Conservation (phyloP, 768 basidiomycete genomes). For the Omphalotus guepiniiformis region DNA sequence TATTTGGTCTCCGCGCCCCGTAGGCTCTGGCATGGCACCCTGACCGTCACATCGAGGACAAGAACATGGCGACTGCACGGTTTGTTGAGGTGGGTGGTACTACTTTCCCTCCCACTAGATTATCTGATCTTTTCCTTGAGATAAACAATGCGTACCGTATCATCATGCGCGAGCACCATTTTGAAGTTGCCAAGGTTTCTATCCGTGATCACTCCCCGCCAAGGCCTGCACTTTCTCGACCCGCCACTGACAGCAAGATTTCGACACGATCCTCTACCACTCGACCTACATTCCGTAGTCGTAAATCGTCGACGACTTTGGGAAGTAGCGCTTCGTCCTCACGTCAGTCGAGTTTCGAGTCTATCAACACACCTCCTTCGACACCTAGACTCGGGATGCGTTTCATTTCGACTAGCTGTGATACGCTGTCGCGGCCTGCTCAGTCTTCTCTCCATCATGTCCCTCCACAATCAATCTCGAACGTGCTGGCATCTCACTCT, state of each 20-base stretch:
- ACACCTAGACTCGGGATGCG: neutral
- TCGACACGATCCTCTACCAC: neutral
- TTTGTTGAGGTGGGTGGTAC: slow-evolving; percentile 53
- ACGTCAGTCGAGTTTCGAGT: slow-evolving; percentile 10
- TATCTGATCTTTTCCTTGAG: slow-evolving; percentile 24
- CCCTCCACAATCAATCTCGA: slow-evolving; percentile 6
- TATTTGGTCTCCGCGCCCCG: slow-evolving; percentile 10
- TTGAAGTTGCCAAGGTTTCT: slow-evolving; percentile 13
- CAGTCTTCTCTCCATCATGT: neutral
- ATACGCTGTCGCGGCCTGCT: neutral
- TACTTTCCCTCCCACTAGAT: slow-evolving; percentile 7
- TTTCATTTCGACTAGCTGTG: neutral
- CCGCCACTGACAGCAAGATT: neutral
- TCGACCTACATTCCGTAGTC: neutral
- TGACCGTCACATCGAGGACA: slow-evolving; percentile 52
- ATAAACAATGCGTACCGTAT: slow-evolving; percentile 54
- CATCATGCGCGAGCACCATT: slow-evolving; percentile 38
- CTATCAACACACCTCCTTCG: slow-evolving; percentile 1
- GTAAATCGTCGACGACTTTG: neutral
- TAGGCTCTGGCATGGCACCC: slow-evolving; percentile 67
- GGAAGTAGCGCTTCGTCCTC: slow-evolving; percentile 4
- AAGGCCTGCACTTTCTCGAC: neutral
- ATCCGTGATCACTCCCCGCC: slow-evolving; percentile 2
- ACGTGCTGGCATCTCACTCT: slow-evolving; percentile 4
- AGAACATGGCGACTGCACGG: slow-evolving; percentile 46